Conservation (phyloP, 441 rosid species). For the Eutrema salsugineum region DNA sequence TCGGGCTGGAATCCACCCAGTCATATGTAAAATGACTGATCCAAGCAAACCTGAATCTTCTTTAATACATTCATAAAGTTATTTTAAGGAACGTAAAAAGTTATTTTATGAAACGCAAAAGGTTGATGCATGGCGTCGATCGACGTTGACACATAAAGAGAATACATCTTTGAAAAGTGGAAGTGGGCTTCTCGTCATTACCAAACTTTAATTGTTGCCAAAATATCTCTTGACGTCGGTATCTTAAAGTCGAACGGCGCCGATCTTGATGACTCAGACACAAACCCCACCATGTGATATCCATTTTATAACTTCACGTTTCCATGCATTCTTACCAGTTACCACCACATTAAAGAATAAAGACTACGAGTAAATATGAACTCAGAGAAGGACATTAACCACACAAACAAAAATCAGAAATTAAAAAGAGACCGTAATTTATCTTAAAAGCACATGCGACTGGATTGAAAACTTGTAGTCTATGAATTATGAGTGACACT, state of each 20-base stretch:
- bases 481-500: too few species aligned
- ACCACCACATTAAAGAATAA: not conserved
- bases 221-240: not conserved
- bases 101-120: not conserved
- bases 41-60: not conserved
- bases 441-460: too few species aligned
- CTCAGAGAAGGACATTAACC: too few species aligned
- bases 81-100: not conserved
- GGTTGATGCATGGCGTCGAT: not conserved
- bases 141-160: not conserved
- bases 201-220: not conserved
- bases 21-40: not conserved
- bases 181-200: not conserved
- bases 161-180: not conserved
- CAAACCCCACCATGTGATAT: constrained; percentile 12
- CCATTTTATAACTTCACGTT: not conserved
- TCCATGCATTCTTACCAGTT: not conserved
- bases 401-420: not conserved
- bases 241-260: constrained; percentile 8
- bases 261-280: constrained; percentile 19
- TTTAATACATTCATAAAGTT: not conserved
- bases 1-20: not conserved
- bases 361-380: too few species aligned
- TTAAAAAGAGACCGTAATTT: not conserved
- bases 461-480: too few species aligned